phyloP scores from a whole-genome alignment of 2,329 filamentous ascomycete genomes.

The Chaetomium olivaceum region DNA sequence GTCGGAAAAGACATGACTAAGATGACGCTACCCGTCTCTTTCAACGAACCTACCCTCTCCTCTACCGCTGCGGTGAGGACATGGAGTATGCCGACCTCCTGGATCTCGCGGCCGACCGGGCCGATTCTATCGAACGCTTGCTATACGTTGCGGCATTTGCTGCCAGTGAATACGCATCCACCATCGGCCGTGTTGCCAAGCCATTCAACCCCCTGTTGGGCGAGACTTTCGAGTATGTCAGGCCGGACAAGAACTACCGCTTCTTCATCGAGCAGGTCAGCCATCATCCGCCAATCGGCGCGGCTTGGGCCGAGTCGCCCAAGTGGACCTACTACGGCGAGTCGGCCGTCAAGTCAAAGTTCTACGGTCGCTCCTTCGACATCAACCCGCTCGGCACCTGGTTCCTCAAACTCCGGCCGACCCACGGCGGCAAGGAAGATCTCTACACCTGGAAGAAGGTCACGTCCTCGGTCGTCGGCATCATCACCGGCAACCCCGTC shows the following conservation, averaged over 20 bases:
- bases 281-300: slow-evolving; percentile 93
- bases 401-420: slow-evolving; percentile 85
- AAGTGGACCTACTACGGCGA: slow-evolving; percentile 98
- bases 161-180: slow-evolving; percentile 94
- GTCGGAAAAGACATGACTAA: slow-evolving; percentile 99
- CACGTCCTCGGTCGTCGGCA: slow-evolving; percentile 94
- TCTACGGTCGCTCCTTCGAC: slow-evolving; percentile 96
- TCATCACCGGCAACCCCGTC: slow-evolving; percentile 92
- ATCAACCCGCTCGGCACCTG: slow-evolving; percentile 95
- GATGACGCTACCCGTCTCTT: slow-evolving; percentile 97
- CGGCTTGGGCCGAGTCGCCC: slow-evolving; percentile 86
- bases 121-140: slow-evolving; percentile 86
- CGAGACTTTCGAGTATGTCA: slow-evolving; percentile 94
- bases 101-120: slow-evolving; percentile 80
- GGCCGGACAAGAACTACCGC: slow-evolving; percentile 95
- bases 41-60: slow-evolving; percentile 93
- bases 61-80: slow-evolving; percentile 94
- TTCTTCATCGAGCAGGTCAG: slow-evolving; percentile 99
- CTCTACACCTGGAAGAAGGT: slow-evolving; percentile 99
- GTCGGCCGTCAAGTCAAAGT: slow-evolving; percentile 92
- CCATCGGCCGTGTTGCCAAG: slow-evolving; percentile 94
- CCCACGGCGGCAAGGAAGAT: slow-evolving; percentile 73
- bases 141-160: slow-evolving; percentile 96
- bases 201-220: slow-evolving; percentile 96
- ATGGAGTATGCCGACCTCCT: slow-evolving; percentile 97